Conservation (phyloP, 2,329 filamentous ascomycete species). For the Hypoxylon sp. region DNA sequence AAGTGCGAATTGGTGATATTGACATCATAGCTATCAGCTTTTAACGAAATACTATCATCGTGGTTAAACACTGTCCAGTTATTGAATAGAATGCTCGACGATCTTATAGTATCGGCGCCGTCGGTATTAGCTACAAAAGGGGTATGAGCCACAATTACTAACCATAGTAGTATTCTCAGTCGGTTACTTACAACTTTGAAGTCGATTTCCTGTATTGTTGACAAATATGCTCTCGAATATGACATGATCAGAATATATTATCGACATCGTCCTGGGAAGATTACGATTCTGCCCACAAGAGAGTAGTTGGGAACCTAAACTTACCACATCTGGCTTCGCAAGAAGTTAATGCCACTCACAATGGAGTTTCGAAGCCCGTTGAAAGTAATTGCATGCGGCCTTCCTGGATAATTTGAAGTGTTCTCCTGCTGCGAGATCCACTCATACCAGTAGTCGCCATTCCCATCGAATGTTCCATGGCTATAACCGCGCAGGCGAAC, state of each 20-base stretch:
- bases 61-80: conserved; percentile 47
- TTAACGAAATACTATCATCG: conserved; percentile 44
- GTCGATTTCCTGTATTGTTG: conserved; percentile 55
- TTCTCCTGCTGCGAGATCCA: conserved; percentile 54
- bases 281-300: background rate
- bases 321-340: conserved; percentile 65
- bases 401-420: conserved; percentile 58
- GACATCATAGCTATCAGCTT: conserved; percentile 46
- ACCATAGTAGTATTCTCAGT: background rate
- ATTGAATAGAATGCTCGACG: conserved; percentile 44
- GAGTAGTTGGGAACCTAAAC: background rate
- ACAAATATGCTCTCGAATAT: conserved; percentile 60
- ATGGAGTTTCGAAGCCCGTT: conserved; percentile 58
- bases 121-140: conserved; percentile 48
- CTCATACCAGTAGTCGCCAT: conserved; percentile 67
- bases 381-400: conserved; percentile 64
- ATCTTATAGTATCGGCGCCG: conserved; percentile 47
- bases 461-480: conserved; percentile 67
- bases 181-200: conserved; percentile 34
- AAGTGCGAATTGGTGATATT: conserved; percentile 55
- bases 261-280: conserved; percentile 56
- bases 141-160: background rate
- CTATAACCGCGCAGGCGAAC: conserved; percentile 63
- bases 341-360: conserved; percentile 58
- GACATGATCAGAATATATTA: conserved; percentile 58